Conservation (phyloP, 2,329 filamentous ascomycete genomes). For the Colletotrichum eleusines region DNA sequence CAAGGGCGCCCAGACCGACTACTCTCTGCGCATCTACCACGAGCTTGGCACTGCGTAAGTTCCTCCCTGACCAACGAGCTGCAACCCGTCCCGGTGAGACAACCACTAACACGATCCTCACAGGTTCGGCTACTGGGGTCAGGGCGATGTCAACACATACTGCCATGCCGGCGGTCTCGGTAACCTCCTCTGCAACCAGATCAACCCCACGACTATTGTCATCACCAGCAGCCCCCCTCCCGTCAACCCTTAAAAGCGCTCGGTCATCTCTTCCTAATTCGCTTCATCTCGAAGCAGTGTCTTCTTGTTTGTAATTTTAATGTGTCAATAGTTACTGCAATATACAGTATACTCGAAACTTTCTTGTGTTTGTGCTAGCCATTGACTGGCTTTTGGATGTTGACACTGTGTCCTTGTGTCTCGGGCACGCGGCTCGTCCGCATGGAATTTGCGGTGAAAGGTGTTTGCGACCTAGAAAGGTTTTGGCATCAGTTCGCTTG, state of each 20-base stretch:
- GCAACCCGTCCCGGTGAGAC: background rate
- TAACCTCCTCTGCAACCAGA: slow-evolving; percentile 43
- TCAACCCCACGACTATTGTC: slow-evolving; percentile 41
- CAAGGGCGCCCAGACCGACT: slow-evolving; percentile 40
- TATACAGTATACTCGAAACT: background rate
- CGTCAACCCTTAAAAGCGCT: slow-evolving; percentile 16
- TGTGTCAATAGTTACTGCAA: background rate
- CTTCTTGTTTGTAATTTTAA: background rate
- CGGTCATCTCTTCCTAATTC: slow-evolving; percentile 41
- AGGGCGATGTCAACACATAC: slow-evolving; percentile 42
- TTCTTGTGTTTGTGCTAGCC: background rate
- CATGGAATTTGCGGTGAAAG: background rate
- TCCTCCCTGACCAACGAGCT: background rate
- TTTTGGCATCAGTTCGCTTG: background rate
- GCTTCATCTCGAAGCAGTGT: fast-evolving
- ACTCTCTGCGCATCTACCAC: slow-evolving; percentile 45
- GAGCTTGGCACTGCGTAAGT: slow-evolving; percentile 45
- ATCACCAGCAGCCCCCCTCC: slow-evolving; percentile 37
- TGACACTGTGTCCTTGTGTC: background rate
- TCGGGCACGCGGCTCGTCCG: background rate
- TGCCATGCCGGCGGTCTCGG: slow-evolving; percentile 43
- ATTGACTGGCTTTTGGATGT: background rate
- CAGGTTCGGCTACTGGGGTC: slow-evolving; percentile 43
- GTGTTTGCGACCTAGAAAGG: background rate
- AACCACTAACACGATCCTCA: background rate